Conservation (phyloP, 2,329 filamentous ascomycete species). For the Fusarium euwallaceae region DNA sequence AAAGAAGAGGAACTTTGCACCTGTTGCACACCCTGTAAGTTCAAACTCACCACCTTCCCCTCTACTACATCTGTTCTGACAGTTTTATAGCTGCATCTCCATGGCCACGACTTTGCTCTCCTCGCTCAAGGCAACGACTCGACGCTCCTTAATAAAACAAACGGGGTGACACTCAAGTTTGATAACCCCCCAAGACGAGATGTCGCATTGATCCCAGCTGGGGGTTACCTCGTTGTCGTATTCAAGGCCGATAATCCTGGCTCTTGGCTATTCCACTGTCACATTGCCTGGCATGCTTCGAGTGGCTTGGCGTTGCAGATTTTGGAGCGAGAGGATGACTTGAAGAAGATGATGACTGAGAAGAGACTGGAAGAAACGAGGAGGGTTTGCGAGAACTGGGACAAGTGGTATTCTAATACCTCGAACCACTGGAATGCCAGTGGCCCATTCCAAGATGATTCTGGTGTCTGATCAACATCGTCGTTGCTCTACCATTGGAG, state of each 20-base stretch:
- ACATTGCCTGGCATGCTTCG: constrained; percentile 27
- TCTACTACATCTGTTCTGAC: background rate
- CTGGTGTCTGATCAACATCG: background rate
- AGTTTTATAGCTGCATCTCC: constrained; percentile 10
- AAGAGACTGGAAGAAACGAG: constrained; percentile 22
- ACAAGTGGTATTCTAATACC: constrained; percentile 15
- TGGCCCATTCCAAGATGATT: constrained; percentile 2
- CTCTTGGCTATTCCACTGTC: constrained; percentile 28
- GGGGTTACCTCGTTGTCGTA: constrained; percentile 22
- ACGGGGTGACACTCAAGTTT: constrained; percentile 13
- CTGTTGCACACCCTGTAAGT: constrained; percentile 27
- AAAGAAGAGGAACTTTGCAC: background rate
- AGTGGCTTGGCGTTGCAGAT: constrained; percentile 27
- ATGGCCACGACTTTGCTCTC: constrained; percentile 30
- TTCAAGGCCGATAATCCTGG: constrained; percentile 23
- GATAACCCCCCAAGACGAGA: constrained; percentile 28
- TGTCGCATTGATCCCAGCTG: constrained; percentile 17
- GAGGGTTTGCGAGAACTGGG: constrained; percentile 27
- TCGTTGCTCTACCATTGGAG: background rate
- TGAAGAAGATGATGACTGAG: constrained; percentile 17
- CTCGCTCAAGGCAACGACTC: constrained; percentile 18
- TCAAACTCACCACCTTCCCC: background rate
- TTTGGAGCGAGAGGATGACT: constrained; percentile 13
- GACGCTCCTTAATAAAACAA: background rate
- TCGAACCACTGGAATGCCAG: background rate